Evolutionary conservation across 139 green algal species (phyloP), one percentile per base, ranked within the genome.

Genomic region (Picochlorum sp.): DNA sequence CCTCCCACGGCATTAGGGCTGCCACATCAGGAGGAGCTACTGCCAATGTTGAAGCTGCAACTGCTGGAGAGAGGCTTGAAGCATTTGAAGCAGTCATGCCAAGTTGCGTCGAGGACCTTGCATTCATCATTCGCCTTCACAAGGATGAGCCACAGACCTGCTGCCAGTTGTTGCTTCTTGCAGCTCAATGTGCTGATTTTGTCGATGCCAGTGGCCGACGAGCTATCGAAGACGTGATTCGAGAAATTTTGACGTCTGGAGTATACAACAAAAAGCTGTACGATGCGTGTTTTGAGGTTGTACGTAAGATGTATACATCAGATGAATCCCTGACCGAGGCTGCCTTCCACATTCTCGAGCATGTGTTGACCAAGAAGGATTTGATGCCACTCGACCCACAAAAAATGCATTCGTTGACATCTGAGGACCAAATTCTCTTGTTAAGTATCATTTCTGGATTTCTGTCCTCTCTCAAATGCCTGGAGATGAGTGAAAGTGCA

Each of bases 61-160:
- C 34, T 24, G 76, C 76, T 1, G 56, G 57, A 1, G 78, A 81
- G 20, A 37, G 55, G 6, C 56, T 84, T 2, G 76, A 84, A 37
- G 81, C 78, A 23, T 70, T 89, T 21, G 83, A 89, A 28, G 41
- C 51, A 6, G 68, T 60, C 11, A 66, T 89, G 60, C 83, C 83
- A 0, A 44, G 34, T 16, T 71, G 63, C 1, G 60, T 71, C 24
- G 57, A 57, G 3, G 71, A 78, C 3, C 63, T 87, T 21, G 55
- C 78, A 44, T 49, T 34, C 1, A 50, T 80, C n/a, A 64, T 72
- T 1, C 38, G 26, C 9, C n/a, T 50, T 31, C 77, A 86, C 21
- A 70, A 63, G 16, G 24, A 34, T 54, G 52, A n/a, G 8, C 72
- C 75, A 3, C 84, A 84, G 65, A 66, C 66, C n/a, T 57, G 61